phyloP scores from a whole-genome alignment of 2,329 filamentous ascomycete genomes.

The Niveomyces coronatus region DNA sequence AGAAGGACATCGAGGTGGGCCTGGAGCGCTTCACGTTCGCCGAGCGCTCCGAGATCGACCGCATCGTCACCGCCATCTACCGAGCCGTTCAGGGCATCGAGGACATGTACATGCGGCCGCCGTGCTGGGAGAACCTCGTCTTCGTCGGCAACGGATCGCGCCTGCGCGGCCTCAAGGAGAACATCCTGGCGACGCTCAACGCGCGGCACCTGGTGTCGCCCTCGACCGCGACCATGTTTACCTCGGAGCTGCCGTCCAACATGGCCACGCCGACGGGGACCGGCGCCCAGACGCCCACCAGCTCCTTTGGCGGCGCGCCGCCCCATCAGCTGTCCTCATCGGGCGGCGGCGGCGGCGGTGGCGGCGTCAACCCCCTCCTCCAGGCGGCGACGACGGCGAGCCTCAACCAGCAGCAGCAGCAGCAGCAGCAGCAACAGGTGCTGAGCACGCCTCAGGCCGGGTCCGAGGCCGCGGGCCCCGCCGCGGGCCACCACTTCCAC shows the following conservation, averaged over 20 bases:
- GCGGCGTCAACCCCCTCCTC: slow-evolving; percentile 77
- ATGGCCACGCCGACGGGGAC: slow-evolving; percentile 85
- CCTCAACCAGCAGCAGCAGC: slow-evolving; percentile 25
- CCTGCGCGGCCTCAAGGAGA: slow-evolving; percentile 73
- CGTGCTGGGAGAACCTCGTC: slow-evolving; percentile 86
- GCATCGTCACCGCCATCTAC: slow-evolving; percentile 76
- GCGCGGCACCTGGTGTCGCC: slow-evolving; percentile 85
- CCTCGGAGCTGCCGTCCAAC: slow-evolving; percentile 89
- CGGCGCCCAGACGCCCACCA: slow-evolving; percentile 80
- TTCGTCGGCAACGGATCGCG: slow-evolving; percentile 80
- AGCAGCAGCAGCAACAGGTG: slow-evolving; percentile 13
- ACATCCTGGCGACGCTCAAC: slow-evolving; percentile 68
- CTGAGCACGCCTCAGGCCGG: slow-evolving; percentile 30
- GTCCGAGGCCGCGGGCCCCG: slow-evolving; percentile 27
- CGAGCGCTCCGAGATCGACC: slow-evolving; percentile 64
- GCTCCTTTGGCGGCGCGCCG: slow-evolving; percentile 39
- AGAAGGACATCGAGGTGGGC: slow-evolving; percentile 66
- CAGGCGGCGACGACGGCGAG: slow-evolving; percentile 79
- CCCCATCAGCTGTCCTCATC: slow-evolving; percentile 46
- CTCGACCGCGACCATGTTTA: slow-evolving; percentile 90
- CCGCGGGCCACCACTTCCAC: slow-evolving; percentile 42
- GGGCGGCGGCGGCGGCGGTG: slow-evolving; percentile 12
- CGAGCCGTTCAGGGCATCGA: slow-evolving; percentile 72
- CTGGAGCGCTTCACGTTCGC: slow-evolving; percentile 64
- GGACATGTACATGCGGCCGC: slow-evolving; percentile 72